Conservation (phyloP, 106 monocot species). For the Dendrobium nobile region DNA sequence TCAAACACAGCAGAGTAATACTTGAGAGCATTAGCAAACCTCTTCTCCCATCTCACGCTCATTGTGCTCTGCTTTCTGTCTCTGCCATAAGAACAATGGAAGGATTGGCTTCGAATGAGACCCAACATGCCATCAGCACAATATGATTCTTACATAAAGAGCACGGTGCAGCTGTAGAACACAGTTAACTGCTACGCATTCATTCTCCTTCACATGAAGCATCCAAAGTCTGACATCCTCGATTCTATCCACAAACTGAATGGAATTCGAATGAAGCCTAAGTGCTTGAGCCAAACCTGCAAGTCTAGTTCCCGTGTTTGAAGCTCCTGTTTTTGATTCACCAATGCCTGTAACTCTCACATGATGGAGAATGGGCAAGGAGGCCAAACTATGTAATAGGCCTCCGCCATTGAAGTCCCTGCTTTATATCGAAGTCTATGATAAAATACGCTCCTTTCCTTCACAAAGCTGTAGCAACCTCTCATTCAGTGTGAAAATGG, state of each 20-base stretch:
- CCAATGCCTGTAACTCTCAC: constrained; percentile 83
- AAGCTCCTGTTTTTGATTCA: constrained; percentile 53
- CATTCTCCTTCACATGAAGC: constrained; percentile 77
- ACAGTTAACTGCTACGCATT: constrained; percentile 77
- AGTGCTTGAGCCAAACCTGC: constrained; percentile 41
- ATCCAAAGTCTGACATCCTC: constrained; percentile 92
- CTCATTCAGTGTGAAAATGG: constrained; percentile 83
- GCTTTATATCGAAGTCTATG: constrained; percentile 84
- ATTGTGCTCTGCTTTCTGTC: constrained; percentile 54
- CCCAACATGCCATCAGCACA: constrained; percentile 37
- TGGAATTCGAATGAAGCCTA: constrained; percentile 68
- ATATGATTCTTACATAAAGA: constrained; percentile 34
- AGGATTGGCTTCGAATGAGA: constrained; percentile 57
- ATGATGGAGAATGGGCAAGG: constrained; percentile 56
- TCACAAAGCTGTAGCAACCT: constrained; percentile 51
- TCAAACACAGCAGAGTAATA: constrained; percentile 77
- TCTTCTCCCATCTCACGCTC: constrained; percentile 46
- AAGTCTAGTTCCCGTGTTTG: constrained; percentile 59
- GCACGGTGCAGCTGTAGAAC: constrained; percentile 50
- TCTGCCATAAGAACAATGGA: constrained; percentile 51
- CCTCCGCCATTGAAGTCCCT: constrained; percentile 90
- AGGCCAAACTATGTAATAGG: constrained; percentile 66
- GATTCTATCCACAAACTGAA: constrained; percentile 55
- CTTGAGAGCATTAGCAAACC: constrained; percentile 36
- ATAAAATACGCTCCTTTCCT: constrained; percentile 63